phyloP scores from a whole-genome alignment of 2,329 filamentous ascomycete species.

The Scedosporium apiospermum region DNA sequence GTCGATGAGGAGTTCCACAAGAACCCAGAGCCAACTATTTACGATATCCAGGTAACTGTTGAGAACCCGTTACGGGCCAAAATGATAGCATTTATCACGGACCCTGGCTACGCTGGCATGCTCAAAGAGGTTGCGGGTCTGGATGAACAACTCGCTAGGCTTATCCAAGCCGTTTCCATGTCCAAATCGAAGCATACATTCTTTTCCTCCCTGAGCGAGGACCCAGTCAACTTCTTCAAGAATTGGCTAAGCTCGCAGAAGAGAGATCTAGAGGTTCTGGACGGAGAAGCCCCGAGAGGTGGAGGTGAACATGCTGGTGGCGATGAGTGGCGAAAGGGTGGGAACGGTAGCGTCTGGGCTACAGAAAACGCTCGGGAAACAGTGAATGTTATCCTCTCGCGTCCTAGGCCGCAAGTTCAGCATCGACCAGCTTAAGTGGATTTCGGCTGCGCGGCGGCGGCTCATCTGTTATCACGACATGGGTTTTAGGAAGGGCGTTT shows the following conservation, averaged over 20 bases:
- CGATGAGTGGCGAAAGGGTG: slow-evolving; percentile 61
- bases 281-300: slow-evolving; percentile 68
- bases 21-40: slow-evolving; percentile 68
- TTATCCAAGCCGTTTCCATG: slow-evolving; percentile 73
- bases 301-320: slow-evolving; percentile 40
- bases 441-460: background rate
- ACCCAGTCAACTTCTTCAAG: slow-evolving; percentile 75
- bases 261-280: slow-evolving; percentile 77
- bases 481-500: background rate
- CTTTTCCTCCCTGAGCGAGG: slow-evolving; percentile 65
- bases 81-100: slow-evolving; percentile 56
- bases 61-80: slow-evolving; percentile 70
- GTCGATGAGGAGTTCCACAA: slow-evolving; percentile 78
- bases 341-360: slow-evolving; percentile 44
- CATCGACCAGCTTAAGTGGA: background rate
- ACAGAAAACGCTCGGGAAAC: slow-evolving; percentile 53
- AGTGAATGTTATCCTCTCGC: slow-evolving; percentile 50
- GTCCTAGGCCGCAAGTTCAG: slow-evolving; percentile 19
- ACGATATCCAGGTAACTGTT: slow-evolving; percentile 77
- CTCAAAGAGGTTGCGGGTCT: slow-evolving; percentile 67
- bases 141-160: slow-evolving; percentile 76
- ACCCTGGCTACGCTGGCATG: slow-evolving; percentile 59
- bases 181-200: slow-evolving; percentile 89
- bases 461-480: background rate
- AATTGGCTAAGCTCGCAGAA: slow-evolving; percentile 89